Evolutionary conservation across 345 rosid species (phyloP), one percentile per base, ranked within the genome.

Genomic region (Camelina hispida): DNA sequence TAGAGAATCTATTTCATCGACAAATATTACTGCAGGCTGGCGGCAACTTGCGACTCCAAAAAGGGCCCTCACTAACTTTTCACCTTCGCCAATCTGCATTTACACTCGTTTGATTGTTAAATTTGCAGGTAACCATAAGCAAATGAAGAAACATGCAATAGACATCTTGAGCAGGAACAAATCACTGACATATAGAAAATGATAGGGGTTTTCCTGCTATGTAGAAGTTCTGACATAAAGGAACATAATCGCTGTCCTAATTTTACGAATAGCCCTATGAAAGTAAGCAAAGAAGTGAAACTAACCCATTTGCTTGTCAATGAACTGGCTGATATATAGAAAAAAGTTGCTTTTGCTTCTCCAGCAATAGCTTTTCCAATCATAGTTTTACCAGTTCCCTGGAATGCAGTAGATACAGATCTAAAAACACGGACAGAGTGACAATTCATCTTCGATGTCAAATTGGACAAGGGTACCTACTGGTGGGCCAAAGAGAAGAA

Each of bases 361-460:
- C 99, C 99, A 66, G 97, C 99, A 69, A 95, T 92, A 80, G 99
- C 99, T 86, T 94, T 95, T 68, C 99, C 97, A 15, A 92, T 95
- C 97, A 95, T 95, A 13, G 97, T 95, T 83, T 95, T 95, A 32
- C 99, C 97, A 10, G 97, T 95, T 71, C 98, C 98, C 98, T 94
- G 74, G 16, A 35, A 79, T 28, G 76, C 46, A 73, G 67, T 28
- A 79, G 69, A 57, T 43, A 35, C 58, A 48, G 13, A 62, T 9
- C 18, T 79, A 56, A 66, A 72, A 62, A 32, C 40, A 77, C 54
- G 55, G 59, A 43, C 44, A n/a, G 7, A 28, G 8, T 28, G 66
- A 72, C 52, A 14, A 25, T 54, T 9, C 51, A 59, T 75, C 57
- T 55, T 72, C 66, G 37, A 28, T 59, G 40, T 48, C 15, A 50